phyloP scores from a whole-genome alignment of 306 rosid genomes.

The Echinosophora koreensis region DNA sequence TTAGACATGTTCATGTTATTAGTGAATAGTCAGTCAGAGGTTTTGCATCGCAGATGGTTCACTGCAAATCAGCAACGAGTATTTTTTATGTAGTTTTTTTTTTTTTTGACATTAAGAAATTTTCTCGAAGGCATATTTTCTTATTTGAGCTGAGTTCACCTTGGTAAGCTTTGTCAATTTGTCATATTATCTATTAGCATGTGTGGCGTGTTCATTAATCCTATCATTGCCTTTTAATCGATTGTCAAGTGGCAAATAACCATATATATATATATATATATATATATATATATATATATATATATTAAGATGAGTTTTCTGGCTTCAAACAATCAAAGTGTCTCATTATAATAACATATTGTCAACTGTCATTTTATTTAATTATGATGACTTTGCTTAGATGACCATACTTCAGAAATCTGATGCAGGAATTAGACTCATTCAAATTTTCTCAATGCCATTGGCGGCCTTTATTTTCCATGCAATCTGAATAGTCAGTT shows the following conservation, averaged over 20 bases:
- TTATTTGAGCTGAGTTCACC: constrained; percentile 2
- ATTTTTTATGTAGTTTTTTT: not conserved
- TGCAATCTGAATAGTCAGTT: constrained; percentile 29
- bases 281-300: too few species aligned
- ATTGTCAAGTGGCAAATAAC: constrained; percentile 35
- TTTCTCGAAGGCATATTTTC: not conserved
- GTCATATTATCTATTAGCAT: constrained; percentile 31
- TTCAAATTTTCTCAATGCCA: constrained; percentile 44
- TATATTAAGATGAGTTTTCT: constrained; percentile 12
- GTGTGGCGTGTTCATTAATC: constrained; percentile 53
- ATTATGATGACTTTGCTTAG: constrained; percentile 40
- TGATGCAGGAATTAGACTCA: constrained; percentile 38
- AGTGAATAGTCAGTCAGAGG: constrained; percentile 1
- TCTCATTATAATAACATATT: constrained; percentile 7
- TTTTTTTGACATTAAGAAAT: not conserved
- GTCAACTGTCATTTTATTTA: constrained; percentile 43
- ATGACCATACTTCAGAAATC: constrained; percentile 36
- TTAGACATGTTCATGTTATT: not conserved
- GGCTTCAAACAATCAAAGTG: constrained; percentile 29
- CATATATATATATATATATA: too few species aligned
- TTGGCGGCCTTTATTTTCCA: constrained; percentile 29
- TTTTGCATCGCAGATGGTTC: not conserved
- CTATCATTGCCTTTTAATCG: constrained; percentile 42
- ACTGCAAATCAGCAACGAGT: not conserved
- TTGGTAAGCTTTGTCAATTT: constrained; percentile 12